Base-by-base conservation (phyloP, 23 red algal genomes). In the Gracilaria domingensis region DNA sequence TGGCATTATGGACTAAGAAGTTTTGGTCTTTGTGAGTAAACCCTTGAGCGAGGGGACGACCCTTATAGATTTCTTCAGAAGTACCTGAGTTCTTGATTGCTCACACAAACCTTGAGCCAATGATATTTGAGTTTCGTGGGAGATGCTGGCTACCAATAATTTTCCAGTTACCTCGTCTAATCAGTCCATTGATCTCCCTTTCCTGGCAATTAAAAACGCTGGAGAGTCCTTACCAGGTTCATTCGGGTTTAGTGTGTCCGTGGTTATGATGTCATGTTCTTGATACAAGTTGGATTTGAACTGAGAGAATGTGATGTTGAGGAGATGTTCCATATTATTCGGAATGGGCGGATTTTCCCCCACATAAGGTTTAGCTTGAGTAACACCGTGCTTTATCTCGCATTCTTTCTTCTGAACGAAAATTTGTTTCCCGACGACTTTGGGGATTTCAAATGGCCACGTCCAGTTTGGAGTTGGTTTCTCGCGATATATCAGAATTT, bases 61-160 rank as follows among this genome's bases (percentile, higher is more conserved):
- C 75, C 20, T 49, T 79, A 13, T 24, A 26, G 3, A 28, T 23
- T 49, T 79, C 75, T 28, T 50, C 75, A 18, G 13, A 2, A 23
- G 75, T 79, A 38, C 75, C 75, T 28, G 50, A 8, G 23, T 79
- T 79, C 38, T 79, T 79, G 2, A 16, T 70, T 70, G 30, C 4
- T 7, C 11, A 45, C 4, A 45, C 42, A 11, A 45, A 45, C 11
- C 42, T 4, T 4, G 42, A 45, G 4, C 42, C 42, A 45, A 45
- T 45, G 42, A 45, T 45, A 45, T 45, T 45, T 4, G 42, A 4
- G 42, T 45, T 11, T 4, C 5, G 4, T 4, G 42, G 42, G 5
- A 45, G 5, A 7, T 45, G 5, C 4, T 4, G 11, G 4, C 11
- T 45, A 45, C 42, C 11, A 45, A 45, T 11, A 7, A 7, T 11